These are phyloP conservation scores for Cryphonectria carpinicola DNA, from an alignment of 2,329 filamentous ascomycete species.

Conservation along the genomic window DNA sequence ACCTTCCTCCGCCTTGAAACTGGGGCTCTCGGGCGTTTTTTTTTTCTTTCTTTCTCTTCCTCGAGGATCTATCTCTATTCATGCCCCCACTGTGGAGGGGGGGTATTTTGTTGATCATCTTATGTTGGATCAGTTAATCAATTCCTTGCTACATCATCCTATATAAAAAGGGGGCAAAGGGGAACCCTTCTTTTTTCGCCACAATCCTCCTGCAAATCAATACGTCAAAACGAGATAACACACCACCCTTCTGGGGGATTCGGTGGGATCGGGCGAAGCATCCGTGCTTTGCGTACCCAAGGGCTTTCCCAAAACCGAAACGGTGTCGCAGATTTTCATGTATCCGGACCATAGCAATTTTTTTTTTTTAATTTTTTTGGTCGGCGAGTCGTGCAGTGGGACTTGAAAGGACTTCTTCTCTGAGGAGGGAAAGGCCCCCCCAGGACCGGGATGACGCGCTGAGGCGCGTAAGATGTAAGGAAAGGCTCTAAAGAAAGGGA, in stretches of 20 bases:
- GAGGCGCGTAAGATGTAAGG: conserved; percentile 15
- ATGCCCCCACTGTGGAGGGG: neutral
- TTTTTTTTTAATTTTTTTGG: conserved; percentile 1
- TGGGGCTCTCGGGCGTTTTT: neutral
- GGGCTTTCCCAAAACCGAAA: neutral
- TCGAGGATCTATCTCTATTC: neutral
- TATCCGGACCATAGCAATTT: conserved; percentile 5
- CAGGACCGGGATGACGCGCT: conserved; percentile 24
- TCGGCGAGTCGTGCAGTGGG: conserved; percentile 16
- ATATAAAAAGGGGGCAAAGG: neutral
- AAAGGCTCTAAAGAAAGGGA: neutral
- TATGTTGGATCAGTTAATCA: conserved; percentile 15
- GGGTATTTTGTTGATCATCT: neutral
- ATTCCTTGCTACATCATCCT: conserved; percentile 8
- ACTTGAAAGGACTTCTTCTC: neutral
- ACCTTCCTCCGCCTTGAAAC: neutral
- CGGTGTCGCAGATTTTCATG: neutral
- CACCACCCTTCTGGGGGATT: neutral
- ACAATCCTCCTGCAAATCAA: conserved; percentile 17
- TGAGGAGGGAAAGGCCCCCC: neutral
- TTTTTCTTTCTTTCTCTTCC: neutral
- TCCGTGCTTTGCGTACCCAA: neutral
- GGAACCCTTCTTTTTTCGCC: conserved; percentile 1
- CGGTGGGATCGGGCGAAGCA: neutral
- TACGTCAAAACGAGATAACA: neutral